Evolutionary conservation across 768 basidiomycete genomes (phyloP), one percentile per base, ranked within the genome.

Genomic region (Mrakia frigida): DNA sequence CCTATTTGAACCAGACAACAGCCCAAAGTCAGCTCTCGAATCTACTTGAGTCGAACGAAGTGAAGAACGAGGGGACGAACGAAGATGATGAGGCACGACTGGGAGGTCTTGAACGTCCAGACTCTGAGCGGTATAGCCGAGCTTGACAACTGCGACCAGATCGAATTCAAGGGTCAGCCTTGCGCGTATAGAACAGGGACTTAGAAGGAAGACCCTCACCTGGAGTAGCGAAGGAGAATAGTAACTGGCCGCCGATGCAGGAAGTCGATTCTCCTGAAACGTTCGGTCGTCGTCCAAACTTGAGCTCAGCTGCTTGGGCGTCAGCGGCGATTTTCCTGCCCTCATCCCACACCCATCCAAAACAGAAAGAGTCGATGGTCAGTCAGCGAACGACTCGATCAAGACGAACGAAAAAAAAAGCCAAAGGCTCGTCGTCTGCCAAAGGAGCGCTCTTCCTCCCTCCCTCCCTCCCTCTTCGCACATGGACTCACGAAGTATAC

Each of bases 51-150:
- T 25, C 53, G 53, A 25, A n/a, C 23, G 53, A 25, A 23, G 25
- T 3, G 2, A 4, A 56, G 25, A 56, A 56, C 23, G 23, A 56
- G 3, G 16, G 13, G 56, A 56, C 56, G 28, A 6, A 41, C 94
- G 91, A 88, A 93, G 90, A 79, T 87, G 82, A 0, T 86, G 88
- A 0, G 91, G 88, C 13, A 94, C 87, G 73, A 95, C 89, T 7
- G 94, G 94, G 41, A 97, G 85, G 81, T 97, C 93, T 77, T 89
- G 92, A 31, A 93, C 92, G 79, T 96, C 92, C 65, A 96, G 87
- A 76, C 88, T 90, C 74, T 87, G 86, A 2, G 90, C 86, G 2
- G 85, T 86, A 83, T 92, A 89, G 3, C 93, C 94, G 59, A 94
- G 88, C 88, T 89, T 89, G 74, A 95, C 88, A 21, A 97, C 74